Base-by-base conservation (phyloP, 2,329 filamentous ascomycete species). In the Aureobasidium sp. region DNA sequence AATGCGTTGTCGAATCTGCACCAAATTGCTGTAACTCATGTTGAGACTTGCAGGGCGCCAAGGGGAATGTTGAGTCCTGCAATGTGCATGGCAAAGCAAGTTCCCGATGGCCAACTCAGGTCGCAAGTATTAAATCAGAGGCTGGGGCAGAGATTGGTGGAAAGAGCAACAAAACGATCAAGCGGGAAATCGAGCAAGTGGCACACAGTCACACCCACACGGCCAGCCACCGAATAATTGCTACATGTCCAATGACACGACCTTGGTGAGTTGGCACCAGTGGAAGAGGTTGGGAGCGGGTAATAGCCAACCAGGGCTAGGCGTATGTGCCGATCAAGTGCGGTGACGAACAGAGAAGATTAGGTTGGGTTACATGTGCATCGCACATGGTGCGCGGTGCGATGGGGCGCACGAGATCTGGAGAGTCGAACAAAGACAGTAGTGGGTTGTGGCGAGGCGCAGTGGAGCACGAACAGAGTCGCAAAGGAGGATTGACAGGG, bases 331-430 rank as follows among this genome's bases (percentile, higher is more conserved):
- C 55, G 55, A 59, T 59, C 44, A 51, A 49, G 57, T 60, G 57
- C 57, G 45, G 57, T 51, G 45, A 60, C 45, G 57, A 49, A 51
- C 36, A 57, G 39, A 29, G 20, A 45, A 57, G 39, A 45, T 57
- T 57, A 49, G 36, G 57, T 59, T 48, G 56, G 44, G 57, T 49
- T 60, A 42, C 45, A 60, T 41, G 57, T 60, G 45, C 44, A 51
- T 44, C 25, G 15, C 44, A 48, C 42, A 51, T 36, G 6, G 27
- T 14, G 42, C 42, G 20, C 42, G 15, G 34, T 27, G 51, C 37
- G 20, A 34, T 34, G 29, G 20, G 29, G 15, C 27, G 34, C 45
- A 36, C 22, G 45, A 27, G 22, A 15, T 49, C 25, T 41, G 57
- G 48, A 4, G 12, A 45, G 14, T n/a, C 39, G 47, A 51, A 41